These are phyloP conservation scores for Bipolaris gigantea DNA, from an alignment of 2,329 filamentous ascomycete species.

Conservation along the genomic window DNA sequence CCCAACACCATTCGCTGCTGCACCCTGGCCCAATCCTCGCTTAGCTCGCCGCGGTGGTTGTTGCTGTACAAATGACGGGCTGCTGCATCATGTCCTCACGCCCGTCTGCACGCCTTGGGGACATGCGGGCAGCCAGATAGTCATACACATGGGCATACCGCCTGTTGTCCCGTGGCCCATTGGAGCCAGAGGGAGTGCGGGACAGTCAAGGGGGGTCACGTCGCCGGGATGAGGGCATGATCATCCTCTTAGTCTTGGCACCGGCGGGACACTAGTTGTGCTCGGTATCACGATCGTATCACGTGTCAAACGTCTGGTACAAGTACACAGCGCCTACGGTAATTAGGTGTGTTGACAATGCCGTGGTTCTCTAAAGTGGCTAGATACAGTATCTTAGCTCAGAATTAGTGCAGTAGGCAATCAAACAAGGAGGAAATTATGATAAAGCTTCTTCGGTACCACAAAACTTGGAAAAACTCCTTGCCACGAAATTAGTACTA, in stretches of 20 bases:
- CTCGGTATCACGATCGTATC: background rate
- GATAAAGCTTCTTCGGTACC: too few species aligned
- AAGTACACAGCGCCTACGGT: background rate
- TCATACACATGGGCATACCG: background rate
- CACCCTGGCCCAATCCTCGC: slow-evolving; percentile 33
- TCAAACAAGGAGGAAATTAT: too few species aligned
- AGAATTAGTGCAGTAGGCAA: too few species aligned
- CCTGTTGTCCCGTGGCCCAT: slow-evolving; percentile 7
- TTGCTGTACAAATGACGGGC: slow-evolving; percentile 33
- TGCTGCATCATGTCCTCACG: slow-evolving; percentile 24
- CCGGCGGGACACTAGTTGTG: background rate
- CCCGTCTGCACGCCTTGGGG: slow-evolving; percentile 1
- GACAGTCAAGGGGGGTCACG: background rate
- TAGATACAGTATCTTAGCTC: too few species aligned
- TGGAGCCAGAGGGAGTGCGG: background rate
- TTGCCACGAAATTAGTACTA: too few species aligned
- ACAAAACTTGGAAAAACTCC: too few species aligned
- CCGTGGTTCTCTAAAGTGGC: background rate
- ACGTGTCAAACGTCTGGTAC: background rate
- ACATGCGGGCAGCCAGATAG: background rate
- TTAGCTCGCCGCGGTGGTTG: slow-evolving; percentile 31
- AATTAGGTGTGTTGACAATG: too few species aligned
- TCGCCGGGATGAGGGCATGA: background rate
- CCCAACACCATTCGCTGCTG: slow-evolving; percentile 34
- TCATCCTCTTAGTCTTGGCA: slow-evolving; percentile 3